These are phyloP conservation scores for Epichloe hybrida DNA, from an alignment of 2,329 filamentous ascomycete species.

Conservation along the genomic window DNA sequence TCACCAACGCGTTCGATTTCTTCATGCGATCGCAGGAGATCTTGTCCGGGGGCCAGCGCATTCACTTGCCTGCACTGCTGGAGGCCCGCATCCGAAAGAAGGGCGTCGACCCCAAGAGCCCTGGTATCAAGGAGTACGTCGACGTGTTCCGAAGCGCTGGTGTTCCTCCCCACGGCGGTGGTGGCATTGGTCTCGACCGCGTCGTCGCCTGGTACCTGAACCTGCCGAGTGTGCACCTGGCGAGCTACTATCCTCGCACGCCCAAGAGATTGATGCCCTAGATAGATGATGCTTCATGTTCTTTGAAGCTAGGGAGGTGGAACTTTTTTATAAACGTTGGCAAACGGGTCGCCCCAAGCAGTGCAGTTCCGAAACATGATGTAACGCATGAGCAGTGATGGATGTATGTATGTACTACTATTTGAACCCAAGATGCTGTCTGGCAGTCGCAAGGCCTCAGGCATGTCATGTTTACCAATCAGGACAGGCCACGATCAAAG, in stretches of 20 bases:
- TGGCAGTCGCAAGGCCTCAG: no score
- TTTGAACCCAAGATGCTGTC: no score
- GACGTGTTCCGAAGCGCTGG: slow-evolving; percentile 69
- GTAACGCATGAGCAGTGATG: no score
- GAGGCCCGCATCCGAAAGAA: slow-evolving; percentile 64
- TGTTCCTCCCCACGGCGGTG: slow-evolving; percentile 80
- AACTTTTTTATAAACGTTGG: no score
- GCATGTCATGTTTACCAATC: no score
- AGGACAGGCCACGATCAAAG: no score
- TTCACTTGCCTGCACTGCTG: slow-evolving; percentile 65
- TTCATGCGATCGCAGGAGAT: slow-evolving; percentile 92
- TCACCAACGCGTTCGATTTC: slow-evolving; percentile 64
- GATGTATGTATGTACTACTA: no score
- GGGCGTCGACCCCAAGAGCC: slow-evolving; percentile 63
- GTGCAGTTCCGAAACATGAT: no score
- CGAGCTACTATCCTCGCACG: slow-evolving; percentile 44
- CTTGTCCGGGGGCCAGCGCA: slow-evolving; percentile 86
- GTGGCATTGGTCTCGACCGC: slow-evolving; percentile 79
- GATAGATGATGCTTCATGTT: background rate
- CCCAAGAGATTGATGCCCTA: slow-evolving; percentile 46
- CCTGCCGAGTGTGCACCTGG: slow-evolving; percentile 44
- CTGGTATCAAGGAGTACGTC: slow-evolving; percentile 80
- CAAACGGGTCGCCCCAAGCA: no score
- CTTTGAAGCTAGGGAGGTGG: no score
- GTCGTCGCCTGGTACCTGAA: slow-evolving; percentile 57